These are phyloP conservation scores for Coniochaeta sp. DNA, from an alignment of 2,329 filamentous ascomycete species.

Conservation along the genomic window DNA sequence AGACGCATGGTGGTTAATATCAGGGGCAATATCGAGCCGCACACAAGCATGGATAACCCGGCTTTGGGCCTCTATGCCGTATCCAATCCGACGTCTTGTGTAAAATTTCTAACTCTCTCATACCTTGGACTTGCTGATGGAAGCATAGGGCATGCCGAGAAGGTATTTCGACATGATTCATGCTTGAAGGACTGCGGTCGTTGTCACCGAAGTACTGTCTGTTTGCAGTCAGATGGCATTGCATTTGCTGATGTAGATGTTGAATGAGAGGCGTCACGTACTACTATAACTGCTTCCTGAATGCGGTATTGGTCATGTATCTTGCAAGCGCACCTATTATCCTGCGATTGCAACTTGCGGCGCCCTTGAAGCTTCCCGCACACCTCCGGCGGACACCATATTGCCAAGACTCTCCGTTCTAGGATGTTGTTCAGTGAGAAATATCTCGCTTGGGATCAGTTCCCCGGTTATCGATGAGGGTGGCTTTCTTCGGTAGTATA, in stretches of 20 bases:
- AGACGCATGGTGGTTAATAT: neutral
- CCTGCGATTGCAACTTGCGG: too few species aligned
- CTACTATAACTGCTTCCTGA: too few species aligned
- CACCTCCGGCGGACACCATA: neutral
- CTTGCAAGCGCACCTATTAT: too few species aligned
- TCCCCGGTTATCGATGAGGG: neutral
- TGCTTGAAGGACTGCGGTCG: too few species aligned
- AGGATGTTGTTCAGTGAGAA: too few species aligned
- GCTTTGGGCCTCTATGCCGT: constrained; percentile 9
- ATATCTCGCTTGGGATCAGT: neutral
- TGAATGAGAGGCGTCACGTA: too few species aligned
- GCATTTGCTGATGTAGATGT: too few species aligned
- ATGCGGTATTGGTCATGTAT: too few species aligned
- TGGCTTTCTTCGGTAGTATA: too few species aligned
- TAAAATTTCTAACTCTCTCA: constrained; percentile 1
- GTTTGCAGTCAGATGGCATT: too few species aligned
- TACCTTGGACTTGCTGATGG: neutral
- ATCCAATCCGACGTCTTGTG: constrained; percentile 2
- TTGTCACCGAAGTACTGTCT: too few species aligned
- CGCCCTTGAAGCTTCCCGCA: neutral
- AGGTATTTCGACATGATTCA: neutral
- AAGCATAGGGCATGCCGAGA: neutral
- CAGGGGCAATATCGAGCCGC: constrained; percentile 13
- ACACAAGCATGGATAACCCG: constrained; percentile 8
- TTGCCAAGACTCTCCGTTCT: neutral